Conservation (phyloP, 768 basidiomycete genomes). For the Mrakia frigida region DNA sequence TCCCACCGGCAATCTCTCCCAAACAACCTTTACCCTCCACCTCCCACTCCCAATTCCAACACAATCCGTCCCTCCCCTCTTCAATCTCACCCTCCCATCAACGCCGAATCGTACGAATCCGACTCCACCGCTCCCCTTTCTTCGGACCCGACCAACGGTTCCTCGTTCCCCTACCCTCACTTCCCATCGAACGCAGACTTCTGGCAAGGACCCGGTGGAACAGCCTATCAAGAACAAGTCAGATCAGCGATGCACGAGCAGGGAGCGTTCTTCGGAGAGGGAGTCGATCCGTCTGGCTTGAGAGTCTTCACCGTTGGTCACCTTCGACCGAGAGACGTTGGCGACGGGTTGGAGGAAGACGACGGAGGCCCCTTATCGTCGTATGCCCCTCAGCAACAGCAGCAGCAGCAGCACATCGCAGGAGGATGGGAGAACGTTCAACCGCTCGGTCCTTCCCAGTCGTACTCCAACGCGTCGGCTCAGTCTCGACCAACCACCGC, state of each 20-base stretch:
- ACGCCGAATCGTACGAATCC: not conserved
- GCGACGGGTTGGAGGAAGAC: constrained; percentile 1
- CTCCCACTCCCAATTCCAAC: not conserved
- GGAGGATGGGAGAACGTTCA: not conserved
- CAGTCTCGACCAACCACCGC: not conserved
- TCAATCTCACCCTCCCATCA: not conserved
- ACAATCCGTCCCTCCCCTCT: not conserved
- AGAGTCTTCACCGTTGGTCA: constrained; percentile 22
- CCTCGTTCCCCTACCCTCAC: not conserved
- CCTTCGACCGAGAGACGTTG: not conserved
- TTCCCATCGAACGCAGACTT: not conserved
- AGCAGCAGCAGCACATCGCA: not conserved
- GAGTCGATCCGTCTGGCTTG: not conserved
- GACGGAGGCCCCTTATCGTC: not conserved
- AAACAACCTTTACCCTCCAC: not conserved
- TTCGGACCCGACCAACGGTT: not conserved
- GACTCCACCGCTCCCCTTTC: not conserved
- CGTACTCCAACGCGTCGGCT: not conserved
- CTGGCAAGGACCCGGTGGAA: not conserved
- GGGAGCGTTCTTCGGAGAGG: constrained; percentile 16
- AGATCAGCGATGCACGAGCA: constrained; percentile 3
- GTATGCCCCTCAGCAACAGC: not conserved
- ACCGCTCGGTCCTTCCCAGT: not conserved
- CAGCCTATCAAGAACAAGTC: constrained; percentile 4
- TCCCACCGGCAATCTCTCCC: not conserved